Base-by-base conservation (phyloP, 345 rosid genomes). In the Boechera stricta region DNA sequence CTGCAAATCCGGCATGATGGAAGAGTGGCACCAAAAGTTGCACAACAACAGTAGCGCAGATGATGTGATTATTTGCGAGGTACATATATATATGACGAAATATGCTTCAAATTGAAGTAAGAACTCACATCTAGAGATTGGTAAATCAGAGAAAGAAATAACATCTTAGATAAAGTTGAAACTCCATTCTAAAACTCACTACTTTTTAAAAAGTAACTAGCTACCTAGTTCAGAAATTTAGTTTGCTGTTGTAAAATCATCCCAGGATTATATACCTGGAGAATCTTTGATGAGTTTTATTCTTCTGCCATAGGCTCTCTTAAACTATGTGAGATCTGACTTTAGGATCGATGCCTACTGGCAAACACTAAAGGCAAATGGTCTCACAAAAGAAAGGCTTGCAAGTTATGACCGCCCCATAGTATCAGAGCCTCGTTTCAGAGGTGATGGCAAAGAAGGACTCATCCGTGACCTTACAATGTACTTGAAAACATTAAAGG, bases 21-120 rank as follows among this genome's bases (percentile, higher is more conserved):
- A 95, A 85, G 99, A 95, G 80, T 95, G 99, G 99, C 99, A 95
- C 83, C 99, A 95, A 85, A 95, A 95, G 86, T 80, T 95, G 72
- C 99, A 95, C 72, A 95, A 95, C 70, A 92, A 95, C 83, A 95
- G 98, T 48, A 95, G 99, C 79, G 96, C 99, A 24, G 99, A 95
- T 81, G 99, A 95, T 86, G 89, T 95, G 64, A 62, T 92, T 62
- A 95, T 95, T 80, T 95, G 98, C 76, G 96, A 95, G 99, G 99
- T 95, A 82, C 51, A 29, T 61, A 21, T 3, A 32, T 7, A 49
- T 54, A 36, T 61, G 6, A 56, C 5, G 16, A 44, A 48, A n/a
- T n/a, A 48, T 48, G 21, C 24, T 48, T 48, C 21, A 18, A n/a
- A 42, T 61, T 48, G 12, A 6, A 11, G 24, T 36, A 35, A 33